These are phyloP conservation scores for Vaccinium darrowii DNA, from an alignment of 148 eudicot genomes.

Conservation along the genomic window DNA sequence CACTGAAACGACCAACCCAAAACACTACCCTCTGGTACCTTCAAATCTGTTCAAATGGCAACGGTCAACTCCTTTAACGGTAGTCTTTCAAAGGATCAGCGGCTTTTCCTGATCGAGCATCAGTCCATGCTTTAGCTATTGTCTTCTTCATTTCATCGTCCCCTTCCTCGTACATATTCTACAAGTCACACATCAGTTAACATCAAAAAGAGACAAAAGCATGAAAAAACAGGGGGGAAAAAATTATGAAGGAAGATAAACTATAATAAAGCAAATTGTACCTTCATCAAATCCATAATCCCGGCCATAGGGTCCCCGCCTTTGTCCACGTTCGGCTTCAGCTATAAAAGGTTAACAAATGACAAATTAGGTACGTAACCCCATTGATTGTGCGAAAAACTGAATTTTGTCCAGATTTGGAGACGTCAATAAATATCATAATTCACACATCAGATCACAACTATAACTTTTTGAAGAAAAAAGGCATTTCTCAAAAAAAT, in stretches of 20 bases:
- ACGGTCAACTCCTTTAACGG: constrained; percentile 10
- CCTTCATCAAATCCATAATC: constrained; percentile 97
- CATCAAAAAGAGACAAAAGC: neutral
- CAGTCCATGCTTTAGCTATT: constrained; percentile 94
- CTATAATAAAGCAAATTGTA: constrained; percentile 11
- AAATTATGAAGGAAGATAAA: neutral
- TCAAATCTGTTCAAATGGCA: constrained; percentile 7
- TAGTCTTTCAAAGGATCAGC: constrained; percentile 58
- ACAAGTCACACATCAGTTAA: constrained; percentile 22
- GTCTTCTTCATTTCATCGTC: constrained; percentile 92
- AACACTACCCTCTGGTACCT: neutral
- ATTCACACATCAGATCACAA: neutral
- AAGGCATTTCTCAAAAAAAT: neutral
- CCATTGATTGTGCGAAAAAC: no score
- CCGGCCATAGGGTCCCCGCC: constrained; percentile 95
- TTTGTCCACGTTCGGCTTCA: constrained; percentile 72
- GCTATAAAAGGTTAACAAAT: constrained; percentile 31
- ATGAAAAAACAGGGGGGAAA: no score
- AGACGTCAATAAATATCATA: neutral
- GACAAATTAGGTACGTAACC: neutral
- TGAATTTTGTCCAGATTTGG: neutral
- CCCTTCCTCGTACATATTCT: constrained; percentile 98
- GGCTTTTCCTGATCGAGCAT: constrained; percentile 86
- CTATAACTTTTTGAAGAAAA: neutral
- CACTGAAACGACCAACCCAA: neutral